phyloP scores from a whole-genome alignment of 2,329 filamentous ascomycete species.

The Lithohypha guttulata region DNA sequence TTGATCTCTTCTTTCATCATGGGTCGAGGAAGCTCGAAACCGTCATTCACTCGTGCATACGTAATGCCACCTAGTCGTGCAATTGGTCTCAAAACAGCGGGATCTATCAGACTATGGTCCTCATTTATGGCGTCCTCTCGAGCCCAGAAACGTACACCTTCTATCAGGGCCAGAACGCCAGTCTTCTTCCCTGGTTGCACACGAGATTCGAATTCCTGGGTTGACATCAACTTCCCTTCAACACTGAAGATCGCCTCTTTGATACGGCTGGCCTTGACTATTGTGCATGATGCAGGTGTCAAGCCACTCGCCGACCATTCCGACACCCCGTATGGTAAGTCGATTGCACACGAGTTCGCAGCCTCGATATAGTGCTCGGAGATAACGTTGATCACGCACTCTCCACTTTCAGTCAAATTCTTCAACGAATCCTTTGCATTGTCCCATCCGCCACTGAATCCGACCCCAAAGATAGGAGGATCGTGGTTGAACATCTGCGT shows the following conservation, averaged over 20 bases:
- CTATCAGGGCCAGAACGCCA: slow-evolving; percentile 63
- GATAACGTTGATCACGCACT: slow-evolving; percentile 83
- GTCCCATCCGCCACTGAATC: slow-evolving; percentile 46
- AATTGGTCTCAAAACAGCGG: slow-evolving; percentile 64
- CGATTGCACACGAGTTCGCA: slow-evolving; percentile 68
- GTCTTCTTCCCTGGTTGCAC: slow-evolving; percentile 62
- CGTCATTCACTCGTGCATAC: slow-evolving; percentile 62
- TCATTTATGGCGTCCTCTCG: slow-evolving; percentile 79
- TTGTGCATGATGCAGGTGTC: slow-evolving; percentile 53
- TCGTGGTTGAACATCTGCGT: slow-evolving; percentile 77
- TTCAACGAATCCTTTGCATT: slow-evolving; percentile 66
- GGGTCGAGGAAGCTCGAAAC: slow-evolving; percentile 58
- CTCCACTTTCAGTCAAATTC: slow-evolving; percentile 59
- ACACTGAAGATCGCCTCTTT: slow-evolving; percentile 73
- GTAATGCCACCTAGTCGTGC: slow-evolving; percentile 71
- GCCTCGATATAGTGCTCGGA: slow-evolving; percentile 76
- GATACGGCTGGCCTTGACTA: slow-evolving; percentile 62
- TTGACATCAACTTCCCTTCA: slow-evolving; percentile 66
- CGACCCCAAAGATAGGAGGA: slow-evolving; percentile 67
- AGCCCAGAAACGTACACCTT: slow-evolving; percentile 81
- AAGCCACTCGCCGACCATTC: slow-evolving; percentile 75
- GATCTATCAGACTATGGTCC: slow-evolving; percentile 62
- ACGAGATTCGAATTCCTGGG: slow-evolving; percentile 66
- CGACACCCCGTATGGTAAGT: slow-evolving; percentile 62
- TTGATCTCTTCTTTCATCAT: slow-evolving; percentile 20